A percentile compares a stretch with the other conserved stretches of the same genome.
phyloP scores from a whole-genome alignment of 2,329 filamentous ascomycete species.

The Aschersonia sp. region DNA sequence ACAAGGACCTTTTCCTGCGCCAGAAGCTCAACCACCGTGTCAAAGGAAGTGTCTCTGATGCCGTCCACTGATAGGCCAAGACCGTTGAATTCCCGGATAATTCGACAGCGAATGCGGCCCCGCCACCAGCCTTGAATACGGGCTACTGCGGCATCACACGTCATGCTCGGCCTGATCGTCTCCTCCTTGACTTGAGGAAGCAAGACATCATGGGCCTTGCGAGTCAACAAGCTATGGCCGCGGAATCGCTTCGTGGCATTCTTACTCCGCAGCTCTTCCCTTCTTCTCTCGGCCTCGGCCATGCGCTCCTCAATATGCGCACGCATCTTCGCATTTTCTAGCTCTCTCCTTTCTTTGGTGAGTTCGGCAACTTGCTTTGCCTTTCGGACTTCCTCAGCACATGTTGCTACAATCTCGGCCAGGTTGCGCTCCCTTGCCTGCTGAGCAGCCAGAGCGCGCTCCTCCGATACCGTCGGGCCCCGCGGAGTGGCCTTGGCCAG shows the following conservation, averaged over 20 bases:
- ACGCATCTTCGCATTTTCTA: conserved; percentile 53
- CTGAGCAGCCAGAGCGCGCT: conserved; percentile 62
- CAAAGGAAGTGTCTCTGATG: conserved; percentile 56
- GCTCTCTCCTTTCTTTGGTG: conserved; percentile 67
- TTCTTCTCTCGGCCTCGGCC: conserved; percentile 59
- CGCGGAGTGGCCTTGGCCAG: conserved; percentile 54
- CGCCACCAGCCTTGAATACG: conserved; percentile 62
- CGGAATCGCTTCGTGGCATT: conserved; percentile 36
- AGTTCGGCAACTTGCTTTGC: conserved; percentile 72
- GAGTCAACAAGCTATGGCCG: conserved; percentile 31
- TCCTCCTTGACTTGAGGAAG: not conserved
- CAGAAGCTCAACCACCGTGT: conserved; percentile 55
- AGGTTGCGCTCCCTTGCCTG: conserved; percentile 67
- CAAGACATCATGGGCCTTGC: not conserved
- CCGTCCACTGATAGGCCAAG: conserved; percentile 56
- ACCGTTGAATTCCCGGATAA: conserved; percentile 49
- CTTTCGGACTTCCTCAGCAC: conserved; percentile 69
- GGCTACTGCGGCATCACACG: conserved; percentile 45
- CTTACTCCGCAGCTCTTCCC: conserved; percentile 47
- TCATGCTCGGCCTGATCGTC: conserved; percentile 23
- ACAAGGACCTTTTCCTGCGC: conserved; percentile 51
- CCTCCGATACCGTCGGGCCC: conserved; percentile 53
- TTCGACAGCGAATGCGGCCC: conserved; percentile 37
- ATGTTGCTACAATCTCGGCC: conserved; percentile 66
- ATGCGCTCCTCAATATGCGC: conserved; percentile 68